A percentile compares a stretch with the other conserved stretches of the same genome.
These are phyloP conservation scores for Sonneratia alba DNA, from an alignment of 345 rosid species.

Conservation along the genomic window DNA sequence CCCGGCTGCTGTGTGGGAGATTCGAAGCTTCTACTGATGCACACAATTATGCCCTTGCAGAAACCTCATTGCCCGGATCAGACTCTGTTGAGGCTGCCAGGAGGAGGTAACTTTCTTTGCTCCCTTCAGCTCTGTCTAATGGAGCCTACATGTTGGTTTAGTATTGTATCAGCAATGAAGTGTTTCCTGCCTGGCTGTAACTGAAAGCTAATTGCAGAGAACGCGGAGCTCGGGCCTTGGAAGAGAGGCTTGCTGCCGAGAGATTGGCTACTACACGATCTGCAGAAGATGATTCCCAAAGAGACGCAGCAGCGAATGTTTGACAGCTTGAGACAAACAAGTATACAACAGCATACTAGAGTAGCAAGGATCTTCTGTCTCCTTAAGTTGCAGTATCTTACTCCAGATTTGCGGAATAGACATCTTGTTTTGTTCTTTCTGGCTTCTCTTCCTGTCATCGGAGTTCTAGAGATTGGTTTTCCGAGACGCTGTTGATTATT, in stretches of 20 bases:
- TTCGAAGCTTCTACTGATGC: constrained; percentile 34
- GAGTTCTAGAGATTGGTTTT: constrained; percentile 6
- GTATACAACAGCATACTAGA: neutral
- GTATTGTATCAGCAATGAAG: neutral
- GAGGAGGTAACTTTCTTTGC: constrained; percentile 52
- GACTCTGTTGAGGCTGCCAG: constrained; percentile 92
- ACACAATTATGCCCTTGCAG: constrained; percentile 44
- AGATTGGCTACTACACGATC: constrained; percentile 41
- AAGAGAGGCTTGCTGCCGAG: constrained; percentile 89
- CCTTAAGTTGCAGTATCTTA: neutral
- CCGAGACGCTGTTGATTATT: too few species aligned
- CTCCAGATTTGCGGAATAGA: constrained; percentile 8
- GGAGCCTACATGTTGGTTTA: neutral
- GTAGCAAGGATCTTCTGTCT: constrained; percentile 8
- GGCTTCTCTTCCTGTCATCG: neutral
- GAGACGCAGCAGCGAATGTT: constrained; percentile 56
- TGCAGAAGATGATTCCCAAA: constrained; percentile 35
- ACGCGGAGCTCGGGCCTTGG: constrained; percentile 96
- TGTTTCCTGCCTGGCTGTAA: neutral
- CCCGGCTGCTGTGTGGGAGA: constrained; percentile 79
- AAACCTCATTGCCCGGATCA: constrained; percentile 80
- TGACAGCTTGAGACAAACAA: constrained; percentile 17
- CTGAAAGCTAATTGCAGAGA: constrained; percentile 46
- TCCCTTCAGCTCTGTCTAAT: neutral
- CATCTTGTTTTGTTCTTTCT: constrained; percentile 1